phyloP scores from a whole-genome alignment of 331 rosid species.

The Quercus tomentella region DNA sequence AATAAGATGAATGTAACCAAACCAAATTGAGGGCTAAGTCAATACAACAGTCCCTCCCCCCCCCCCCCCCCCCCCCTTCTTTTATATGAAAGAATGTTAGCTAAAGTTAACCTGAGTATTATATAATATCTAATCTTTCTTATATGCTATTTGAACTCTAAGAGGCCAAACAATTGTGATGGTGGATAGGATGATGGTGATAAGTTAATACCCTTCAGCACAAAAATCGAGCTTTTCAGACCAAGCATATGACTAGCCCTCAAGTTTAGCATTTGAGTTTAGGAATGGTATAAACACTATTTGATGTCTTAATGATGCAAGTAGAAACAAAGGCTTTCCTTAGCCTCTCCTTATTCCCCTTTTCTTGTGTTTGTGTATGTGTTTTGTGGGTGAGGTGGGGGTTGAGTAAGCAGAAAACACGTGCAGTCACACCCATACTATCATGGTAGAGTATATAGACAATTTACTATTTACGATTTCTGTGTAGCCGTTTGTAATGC shows the following conservation, averaged over 20 bases:
- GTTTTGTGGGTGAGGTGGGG: neutral
- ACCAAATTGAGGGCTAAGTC: neutral
- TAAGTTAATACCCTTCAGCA: neutral
- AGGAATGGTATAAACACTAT: neutral
- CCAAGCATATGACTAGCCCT: neutral
- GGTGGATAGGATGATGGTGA: neutral
- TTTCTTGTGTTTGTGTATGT: neutral
- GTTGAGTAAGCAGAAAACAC: neutral
- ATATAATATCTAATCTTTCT: conserved; percentile 10
- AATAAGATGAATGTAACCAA: neutral
- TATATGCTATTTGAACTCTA: neutral
- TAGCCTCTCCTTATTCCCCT: neutral
- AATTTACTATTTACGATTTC: neutral
- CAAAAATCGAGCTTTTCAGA: neutral
- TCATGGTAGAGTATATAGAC: neutral
- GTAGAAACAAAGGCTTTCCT: neutral
- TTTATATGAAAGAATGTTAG: neutral
- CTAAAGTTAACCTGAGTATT: conserved; percentile 1
- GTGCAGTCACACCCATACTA: neutral
- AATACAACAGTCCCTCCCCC: neutral
- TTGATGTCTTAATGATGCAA: neutral
- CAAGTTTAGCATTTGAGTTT: neutral
- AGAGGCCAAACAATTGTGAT: neutral
- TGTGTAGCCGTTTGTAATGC: neutral
- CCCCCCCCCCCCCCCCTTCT: too few relatives aligned